phyloP scores from a whole-genome alignment of 2,329 filamentous ascomycete species.

The Diaporthe batatas region DNA sequence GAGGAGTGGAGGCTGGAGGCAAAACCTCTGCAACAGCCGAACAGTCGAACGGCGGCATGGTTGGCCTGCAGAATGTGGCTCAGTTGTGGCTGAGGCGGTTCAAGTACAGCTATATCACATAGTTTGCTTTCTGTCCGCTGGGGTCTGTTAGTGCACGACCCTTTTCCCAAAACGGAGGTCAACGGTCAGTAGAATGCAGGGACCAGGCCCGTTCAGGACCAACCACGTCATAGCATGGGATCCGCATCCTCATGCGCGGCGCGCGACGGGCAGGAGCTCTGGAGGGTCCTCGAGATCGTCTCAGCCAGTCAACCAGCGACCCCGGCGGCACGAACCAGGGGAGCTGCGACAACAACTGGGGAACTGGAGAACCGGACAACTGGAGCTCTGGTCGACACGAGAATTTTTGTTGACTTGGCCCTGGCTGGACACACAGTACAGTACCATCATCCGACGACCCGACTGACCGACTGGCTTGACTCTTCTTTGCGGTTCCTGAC shows the following conservation, averaged over 20 bases:
- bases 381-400: slow-evolving; percentile 20
- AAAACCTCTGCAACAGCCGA: slow-evolving; percentile 5
- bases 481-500: too few species aligned
- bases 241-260: slow-evolving; percentile 31
- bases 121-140: too few species aligned
- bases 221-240: slow-evolving; percentile 38
- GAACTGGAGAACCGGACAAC: background rate
- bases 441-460: background rate
- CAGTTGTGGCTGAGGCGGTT: slow-evolving; percentile 3
- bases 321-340: slow-evolving; percentile 1
- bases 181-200: slow-evolving; percentile 17
- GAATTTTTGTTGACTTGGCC: slow-evolving; percentile 28
- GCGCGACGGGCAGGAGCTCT: slow-evolving; percentile 33
- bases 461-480: slow-evolving; percentile 3
- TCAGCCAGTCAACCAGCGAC: slow-evolving; percentile 11
- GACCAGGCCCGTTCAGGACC: slow-evolving; percentile 34
- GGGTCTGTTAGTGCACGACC: background rate
- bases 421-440: slow-evolving; percentile 20
- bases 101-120: too few species aligned
- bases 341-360: slow-evolving; percentile 24
- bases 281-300: background rate
- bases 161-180: background rate
- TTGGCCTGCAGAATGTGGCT: slow-evolving; percentile 10
- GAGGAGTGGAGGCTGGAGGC: background rate
- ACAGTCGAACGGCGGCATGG: background rate